A percentile compares a stretch with the other conserved stretches of the same genome.
Evolutionary conservation across 2,329 filamentous ascomycete species (phyloP).

Genomic region (Rhexocercosporidium sp.): DNA sequence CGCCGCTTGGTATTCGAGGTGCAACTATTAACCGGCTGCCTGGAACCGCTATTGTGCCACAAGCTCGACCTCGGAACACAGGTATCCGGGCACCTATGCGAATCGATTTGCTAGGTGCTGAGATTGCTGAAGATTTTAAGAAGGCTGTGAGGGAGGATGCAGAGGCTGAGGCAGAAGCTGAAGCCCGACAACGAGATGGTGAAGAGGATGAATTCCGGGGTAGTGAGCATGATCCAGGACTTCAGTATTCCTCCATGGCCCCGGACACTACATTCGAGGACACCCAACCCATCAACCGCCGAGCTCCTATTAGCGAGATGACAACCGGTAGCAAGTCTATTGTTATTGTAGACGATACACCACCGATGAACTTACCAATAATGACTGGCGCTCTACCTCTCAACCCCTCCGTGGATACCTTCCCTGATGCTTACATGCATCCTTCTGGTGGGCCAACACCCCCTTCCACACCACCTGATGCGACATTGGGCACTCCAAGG

Average conservation of each 20-base stretch:
- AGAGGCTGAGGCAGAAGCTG: constrained; percentile 56
- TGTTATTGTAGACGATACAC: constrained; percentile 70
- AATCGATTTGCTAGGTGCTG: constrained; percentile 83
- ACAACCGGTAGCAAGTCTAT: constrained; percentile 89
- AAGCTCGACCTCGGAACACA: constrained; percentile 52
- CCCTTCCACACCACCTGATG: constrained; percentile 63
- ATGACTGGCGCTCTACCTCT: constrained; percentile 53
- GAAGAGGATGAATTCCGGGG: constrained; percentile 33
- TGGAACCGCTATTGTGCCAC: constrained; percentile 64
- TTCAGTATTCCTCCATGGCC: constrained; percentile 36
- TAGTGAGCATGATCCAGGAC: constrained; percentile 25
- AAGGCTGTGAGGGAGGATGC: constrained; percentile 72
- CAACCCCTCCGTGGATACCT: constrained; percentile 57
- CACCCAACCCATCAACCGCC: constrained; percentile 18
- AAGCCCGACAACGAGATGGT: constrained; percentile 38
- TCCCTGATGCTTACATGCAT: constrained; percentile 57
- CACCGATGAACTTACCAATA: constrained; percentile 53
- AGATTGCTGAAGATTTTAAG: constrained; percentile 79
- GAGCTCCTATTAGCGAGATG: constrained; percentile 35
- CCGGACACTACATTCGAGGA: constrained; percentile 35
- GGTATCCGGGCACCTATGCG: constrained; percentile 61
- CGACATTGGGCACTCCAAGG: constrained; percentile 51
- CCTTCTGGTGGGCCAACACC: constrained; percentile 61
- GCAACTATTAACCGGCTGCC: constrained; percentile 63
- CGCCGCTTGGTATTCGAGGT: constrained; percentile 44